Evolutionary conservation across 305 asterid genomes (phyloP), one percentile per base, ranked within the genome.

Genomic region (Euphrasia arctica): DNA sequence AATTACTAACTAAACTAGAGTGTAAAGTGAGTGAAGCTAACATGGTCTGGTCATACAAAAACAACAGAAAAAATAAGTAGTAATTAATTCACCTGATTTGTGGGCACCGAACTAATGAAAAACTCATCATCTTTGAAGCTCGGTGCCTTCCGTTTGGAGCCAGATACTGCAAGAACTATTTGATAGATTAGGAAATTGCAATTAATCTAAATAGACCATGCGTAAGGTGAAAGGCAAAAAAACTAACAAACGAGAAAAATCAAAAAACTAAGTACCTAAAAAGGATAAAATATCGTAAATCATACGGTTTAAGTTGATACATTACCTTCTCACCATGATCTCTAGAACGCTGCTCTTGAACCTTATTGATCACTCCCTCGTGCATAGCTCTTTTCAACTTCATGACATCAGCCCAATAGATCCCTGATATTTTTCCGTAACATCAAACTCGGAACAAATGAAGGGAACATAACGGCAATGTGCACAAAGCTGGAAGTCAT

Each of bases 331-430:
- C 96, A 71, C 81, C 85, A 32, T 32, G 36, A 32, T 32, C 80
- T 67, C 49, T 70, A 25, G 84, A 67, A 64, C 70, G 83, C 74
- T 87, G 91, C 59, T 78, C 72, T 22, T 77, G 97, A 71, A 85
- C 85, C 81, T 92, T 92, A 47, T 79, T 84, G 58, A 92, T 92
- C 78, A 92, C 93, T 77, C 76, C 90, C 84, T 92, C 98, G 47
- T 90, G 98, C 59, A 84, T 71, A 52, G 87, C 93, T 83, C 98
- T 80, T 79, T 92, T 92, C 82, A 47, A 60, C 82, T 88, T 89
- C 98, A 92, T 92, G 75, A 92, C 90, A 72, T 89, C 94, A 58
- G 69, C 79, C 81, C 72, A 67, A 84, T 62, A 59, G 78, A 41
- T 49, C 89, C 90, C 95, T 86, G 83, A 71, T 64, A 75, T 57